Base-by-base conservation (phyloP, 1,284 basidiomycete genomes). In the Lignosus rhinocerotis region DNA sequence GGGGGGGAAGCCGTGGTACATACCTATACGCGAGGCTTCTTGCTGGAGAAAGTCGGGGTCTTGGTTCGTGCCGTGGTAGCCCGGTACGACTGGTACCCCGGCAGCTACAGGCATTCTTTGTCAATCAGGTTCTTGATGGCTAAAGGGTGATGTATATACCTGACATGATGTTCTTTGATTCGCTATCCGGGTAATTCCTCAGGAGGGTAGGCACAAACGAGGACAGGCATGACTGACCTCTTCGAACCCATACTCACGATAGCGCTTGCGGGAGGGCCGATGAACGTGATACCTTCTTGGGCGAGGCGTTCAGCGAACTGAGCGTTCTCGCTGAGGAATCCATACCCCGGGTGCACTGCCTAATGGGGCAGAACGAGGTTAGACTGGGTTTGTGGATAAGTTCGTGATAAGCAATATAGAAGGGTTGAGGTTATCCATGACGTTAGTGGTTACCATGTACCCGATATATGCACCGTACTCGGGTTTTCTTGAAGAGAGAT, bases 221-320 rank as follows among this genome's bases (percentile, higher is more conserved):
- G n/a, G 3, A 38, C 12, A 19, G 10, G 46, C 16, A 17, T n/a
- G 21, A 17, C 17, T 53, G 63, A 88, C 90, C 86, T 93, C 77
- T 96, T 96, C 6, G 90, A 93, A 3, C 93, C 94, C 93, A 96
- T 95, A 60, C 88, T 90, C 19, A 96, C 85, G 66, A 99, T 99
- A 55, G 96, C 96, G 70, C 88, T 87, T 8, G 94, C 88, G 25
- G 95, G 93, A 47, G 96, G 96, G 8, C 96, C 96, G 68, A 99
- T 96, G 73, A 99, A 99, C 16, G 93, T 87, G 63, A 99, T 90
- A 11, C 96, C 94, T 66, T 93, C 94, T 56, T 87, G 81, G 56
- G 93, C 89, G 41, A 98, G 86, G 64, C 82, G 86, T 66, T 90
- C 85, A 9, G 97, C 90, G 72, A 99, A 99, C 46, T 79, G 80